Evolutionary conservation across 2,329 filamentous ascomycete species (phyloP).

Genomic region (Elsinoe batatas): DNA sequence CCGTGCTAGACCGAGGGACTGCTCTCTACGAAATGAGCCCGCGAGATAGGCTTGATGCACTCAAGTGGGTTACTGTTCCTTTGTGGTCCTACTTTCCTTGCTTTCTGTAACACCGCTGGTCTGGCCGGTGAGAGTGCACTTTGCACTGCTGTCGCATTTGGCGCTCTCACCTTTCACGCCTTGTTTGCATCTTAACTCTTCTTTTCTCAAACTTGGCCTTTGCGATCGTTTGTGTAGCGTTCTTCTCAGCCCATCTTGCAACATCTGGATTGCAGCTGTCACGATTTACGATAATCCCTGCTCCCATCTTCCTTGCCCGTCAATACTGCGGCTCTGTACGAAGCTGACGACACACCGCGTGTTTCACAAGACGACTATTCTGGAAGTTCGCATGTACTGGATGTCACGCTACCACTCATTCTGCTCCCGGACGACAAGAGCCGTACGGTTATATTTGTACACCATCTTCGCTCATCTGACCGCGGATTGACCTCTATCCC

Average conservation of each 20-base stretch:
- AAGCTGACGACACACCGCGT: neutral
- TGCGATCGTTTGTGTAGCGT: neutral
- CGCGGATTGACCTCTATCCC: neutral
- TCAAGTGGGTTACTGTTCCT: conserved; percentile 1
- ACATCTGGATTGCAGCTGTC: neutral
- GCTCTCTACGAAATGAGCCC: conserved; percentile 6
- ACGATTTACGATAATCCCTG: neutral
- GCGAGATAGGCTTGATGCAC: conserved; percentile 10
- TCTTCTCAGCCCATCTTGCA: neutral
- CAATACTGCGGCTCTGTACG: conserved; percentile 2
- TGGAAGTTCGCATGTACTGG: neutral
- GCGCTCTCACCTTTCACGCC: neutral
- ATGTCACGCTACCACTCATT: conserved; percentile 1
- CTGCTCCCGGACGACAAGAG: neutral
- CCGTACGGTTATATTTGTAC: neutral
- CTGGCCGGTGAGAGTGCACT: neutral
- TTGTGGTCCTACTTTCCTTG: conserved; percentile 7
- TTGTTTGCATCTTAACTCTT: neutral
- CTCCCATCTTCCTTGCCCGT: neutral
- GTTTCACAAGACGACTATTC: conserved; percentile 6
- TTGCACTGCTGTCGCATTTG: conserved; percentile 1
- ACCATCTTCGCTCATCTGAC: neutral
- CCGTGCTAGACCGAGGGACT: conserved; percentile 8
- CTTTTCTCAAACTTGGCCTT: neutral
- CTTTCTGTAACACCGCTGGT: conserved; percentile 8